Conservation (phyloP, 345 rosid genomes). For the Hibiscus syriacus region DNA sequence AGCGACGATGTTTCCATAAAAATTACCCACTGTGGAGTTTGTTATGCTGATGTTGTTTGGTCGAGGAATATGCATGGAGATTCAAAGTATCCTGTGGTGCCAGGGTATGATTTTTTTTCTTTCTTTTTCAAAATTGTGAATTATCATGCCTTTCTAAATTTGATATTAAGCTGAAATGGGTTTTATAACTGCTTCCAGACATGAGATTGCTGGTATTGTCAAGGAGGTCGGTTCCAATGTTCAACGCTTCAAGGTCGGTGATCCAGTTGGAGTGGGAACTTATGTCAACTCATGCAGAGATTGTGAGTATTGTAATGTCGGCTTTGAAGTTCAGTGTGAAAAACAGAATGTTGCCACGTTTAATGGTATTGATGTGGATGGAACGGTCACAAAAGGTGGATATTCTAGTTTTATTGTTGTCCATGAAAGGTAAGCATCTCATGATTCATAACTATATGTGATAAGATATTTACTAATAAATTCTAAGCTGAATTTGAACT, state of each 20-base stretch:
- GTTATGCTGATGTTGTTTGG: constrained; percentile 83
- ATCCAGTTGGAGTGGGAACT: constrained; percentile 87
- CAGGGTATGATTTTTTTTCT: constrained; percentile 51
- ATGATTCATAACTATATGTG: no score
- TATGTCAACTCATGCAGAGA: constrained; percentile 75
- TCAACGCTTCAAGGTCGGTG: constrained; percentile 55
- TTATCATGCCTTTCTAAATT: background rate
- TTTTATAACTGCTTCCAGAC: constrained; percentile 29
- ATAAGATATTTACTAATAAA: background rate
- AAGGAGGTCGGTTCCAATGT: constrained; percentile 70
- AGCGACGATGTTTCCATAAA: constrained; percentile 61
- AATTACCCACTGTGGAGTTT: constrained; percentile 87
- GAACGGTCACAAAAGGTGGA: constrained; percentile 78
- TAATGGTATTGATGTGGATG: constrained; percentile 64
- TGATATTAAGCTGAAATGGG: constrained; percentile 7
- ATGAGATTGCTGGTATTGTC: constrained; percentile 82
- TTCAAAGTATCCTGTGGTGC: constrained; percentile 78
- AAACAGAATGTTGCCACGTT: constrained; percentile 54
- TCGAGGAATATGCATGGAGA: constrained; percentile 51
- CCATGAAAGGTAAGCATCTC: constrained; percentile 49
- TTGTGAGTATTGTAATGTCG: constrained; percentile 59
- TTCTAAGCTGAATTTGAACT: background rate
- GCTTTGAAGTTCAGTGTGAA: constrained; percentile 46
- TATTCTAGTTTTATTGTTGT: constrained; percentile 70
- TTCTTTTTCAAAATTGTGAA: background rate